Conservation (phyloP, 805 yeast genomes). For the Kodamaea fukazawae region DNA sequence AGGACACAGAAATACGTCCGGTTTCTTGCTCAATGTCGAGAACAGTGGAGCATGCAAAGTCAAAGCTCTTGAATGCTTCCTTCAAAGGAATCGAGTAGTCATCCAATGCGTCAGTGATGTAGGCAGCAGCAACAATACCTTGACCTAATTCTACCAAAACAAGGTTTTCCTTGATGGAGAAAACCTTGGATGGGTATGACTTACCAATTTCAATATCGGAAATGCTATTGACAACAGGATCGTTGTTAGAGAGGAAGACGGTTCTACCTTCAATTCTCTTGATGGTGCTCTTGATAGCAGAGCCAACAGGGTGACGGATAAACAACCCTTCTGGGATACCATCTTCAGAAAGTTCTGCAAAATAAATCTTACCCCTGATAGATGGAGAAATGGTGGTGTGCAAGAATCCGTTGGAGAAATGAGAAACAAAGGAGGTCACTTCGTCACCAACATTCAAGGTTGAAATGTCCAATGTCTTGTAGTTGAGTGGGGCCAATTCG, state of each 20-base stretch:
- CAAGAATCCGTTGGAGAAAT: constrained; percentile 54
- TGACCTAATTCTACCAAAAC: constrained; percentile 71
- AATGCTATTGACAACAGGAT: constrained; percentile 31
- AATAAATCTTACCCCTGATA: constrained; percentile 62
- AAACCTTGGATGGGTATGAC: constrained; percentile 58
- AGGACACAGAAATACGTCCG: constrained; percentile 59
- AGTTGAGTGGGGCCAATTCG: constrained; percentile 57
- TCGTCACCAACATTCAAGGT: constrained; percentile 50
- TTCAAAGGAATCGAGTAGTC: constrained; percentile 57
- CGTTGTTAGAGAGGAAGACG: constrained; percentile 33
- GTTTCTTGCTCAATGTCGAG: constrained; percentile 44
- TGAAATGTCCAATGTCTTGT: constrained; percentile 30
- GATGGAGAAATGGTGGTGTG: constrained; percentile 72
- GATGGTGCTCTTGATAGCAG: constrained; percentile 61
- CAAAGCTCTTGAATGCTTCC: constrained; percentile 48
- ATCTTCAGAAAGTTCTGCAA: constrained; percentile 61
- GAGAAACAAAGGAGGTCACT: constrained; percentile 63
- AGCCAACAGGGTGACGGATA: constrained; percentile 66
- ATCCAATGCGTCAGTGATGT: constrained; percentile 73
- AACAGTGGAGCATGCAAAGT: constrained; percentile 57
- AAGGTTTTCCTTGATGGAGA: constrained; percentile 55
- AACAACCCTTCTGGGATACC: constrained; percentile 46
- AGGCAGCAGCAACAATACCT: constrained; percentile 59
- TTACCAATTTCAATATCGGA: constrained; percentile 55
- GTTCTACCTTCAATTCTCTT: constrained; percentile 52